Evolutionary conservation across 192 early-diverging fungal species (phyloP).

Genomic region (Linnemannia zychae): DNA sequence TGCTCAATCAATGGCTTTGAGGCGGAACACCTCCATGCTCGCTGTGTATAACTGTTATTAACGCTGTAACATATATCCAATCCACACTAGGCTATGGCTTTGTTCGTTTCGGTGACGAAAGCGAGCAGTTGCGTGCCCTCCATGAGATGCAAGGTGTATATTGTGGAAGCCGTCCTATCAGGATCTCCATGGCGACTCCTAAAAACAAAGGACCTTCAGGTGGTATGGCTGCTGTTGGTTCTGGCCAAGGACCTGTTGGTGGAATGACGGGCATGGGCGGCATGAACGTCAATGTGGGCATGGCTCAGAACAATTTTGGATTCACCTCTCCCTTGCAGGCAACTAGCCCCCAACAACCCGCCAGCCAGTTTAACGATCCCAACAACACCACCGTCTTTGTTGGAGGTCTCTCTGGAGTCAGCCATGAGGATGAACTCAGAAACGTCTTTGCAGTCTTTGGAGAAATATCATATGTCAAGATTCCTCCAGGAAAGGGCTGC

Average conservation of each 20-base stretch:
- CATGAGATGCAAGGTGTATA: conserved; percentile 91
- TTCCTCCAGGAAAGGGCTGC: conserved; percentile 94
- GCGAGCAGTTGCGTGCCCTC: conserved; percentile 90
- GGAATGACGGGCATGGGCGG: conserved; percentile 26
- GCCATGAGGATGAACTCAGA: conserved; percentile 89
- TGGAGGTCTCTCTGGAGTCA: conserved; percentile 86
- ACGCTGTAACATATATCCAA: not conserved
- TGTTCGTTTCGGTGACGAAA: conserved; percentile 90
- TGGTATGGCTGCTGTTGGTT: conserved; percentile 69
- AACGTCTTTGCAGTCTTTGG: conserved; percentile 90
- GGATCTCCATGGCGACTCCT: conserved; percentile 90
- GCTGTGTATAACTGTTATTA: not conserved
- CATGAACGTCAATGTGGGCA: conserved; percentile 44
- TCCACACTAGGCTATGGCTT: conserved; percentile 84
- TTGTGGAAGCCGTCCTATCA: conserved; percentile 88
- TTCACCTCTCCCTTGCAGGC: conserved; percentile 57
- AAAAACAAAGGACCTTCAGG: conserved; percentile 90
- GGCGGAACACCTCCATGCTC: no score
- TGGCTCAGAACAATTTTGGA: conserved; percentile 28
- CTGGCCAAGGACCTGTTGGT: not conserved
- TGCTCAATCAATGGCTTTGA: not conserved
- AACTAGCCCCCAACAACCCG: conserved; percentile 41
- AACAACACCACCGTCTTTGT: conserved; percentile 98
- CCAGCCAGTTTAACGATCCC: conserved; percentile 77
- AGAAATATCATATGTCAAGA: conserved; percentile 93